Conservation (phyloP, 2,329 filamentous ascomycete species). For the Ceratocystis eucalypticola region DNA sequence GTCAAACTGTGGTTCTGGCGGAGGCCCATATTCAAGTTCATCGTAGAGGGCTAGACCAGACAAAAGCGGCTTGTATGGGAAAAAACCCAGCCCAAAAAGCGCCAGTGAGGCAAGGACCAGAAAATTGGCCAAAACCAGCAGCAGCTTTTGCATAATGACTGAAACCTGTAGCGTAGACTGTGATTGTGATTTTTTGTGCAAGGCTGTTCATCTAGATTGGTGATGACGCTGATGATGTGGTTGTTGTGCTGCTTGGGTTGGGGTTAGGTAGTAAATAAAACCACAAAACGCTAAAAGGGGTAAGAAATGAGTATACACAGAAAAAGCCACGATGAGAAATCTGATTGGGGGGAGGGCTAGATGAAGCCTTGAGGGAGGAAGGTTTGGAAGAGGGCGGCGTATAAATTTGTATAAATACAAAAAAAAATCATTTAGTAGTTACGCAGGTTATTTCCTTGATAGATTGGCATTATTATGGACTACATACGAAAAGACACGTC, state of each 20-base stretch:
- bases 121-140: constrained; percentile 45
- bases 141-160: neutral
- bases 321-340: neutral
- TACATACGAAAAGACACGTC: neutral
- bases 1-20: constrained; percentile 62
- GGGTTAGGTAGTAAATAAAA: neutral
- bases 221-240: no score
- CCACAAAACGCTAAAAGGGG: neutral
- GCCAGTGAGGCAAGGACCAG: constrained; percentile 62
- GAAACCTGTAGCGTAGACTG: neutral
- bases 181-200: neutral
- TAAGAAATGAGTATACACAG: neutral
- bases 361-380: neutral
- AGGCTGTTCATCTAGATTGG: neutral
- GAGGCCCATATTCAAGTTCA: constrained; percentile 36
- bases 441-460: neutral
- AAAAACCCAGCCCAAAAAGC: constrained; percentile 81
- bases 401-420: neutral
- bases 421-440: neutral
- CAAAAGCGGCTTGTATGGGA: constrained; percentile 91
- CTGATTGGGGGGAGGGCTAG: neutral
- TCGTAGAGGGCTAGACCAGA: constrained; percentile 66
- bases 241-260: neutral
- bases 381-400: neutral
- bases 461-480: neutral